Evolutionary conservation across 208 protist genomes (phyloP), one percentile per base, ranked within the genome.

Genomic region (Jaenimonas drosophilae): DNA sequence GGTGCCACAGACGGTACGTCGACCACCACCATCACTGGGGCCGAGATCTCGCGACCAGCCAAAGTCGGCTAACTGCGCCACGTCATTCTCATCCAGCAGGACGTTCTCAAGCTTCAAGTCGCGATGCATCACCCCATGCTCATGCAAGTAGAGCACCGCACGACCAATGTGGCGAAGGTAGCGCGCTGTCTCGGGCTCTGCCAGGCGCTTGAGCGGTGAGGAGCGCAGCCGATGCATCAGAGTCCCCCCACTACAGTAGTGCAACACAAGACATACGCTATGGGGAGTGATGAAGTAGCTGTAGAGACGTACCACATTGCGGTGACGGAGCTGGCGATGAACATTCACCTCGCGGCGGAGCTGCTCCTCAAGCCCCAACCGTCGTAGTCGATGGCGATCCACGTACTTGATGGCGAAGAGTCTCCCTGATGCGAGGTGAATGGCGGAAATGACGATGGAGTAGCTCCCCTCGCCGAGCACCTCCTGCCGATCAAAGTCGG

Each of bases 41-140:
- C 11, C 14, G 31, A 34, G 31, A 20, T 42, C 37, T 2, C 63
- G 42, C 7, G 88, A 94, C 96, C 97, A 99, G 9, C 98, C 98
- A 83, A 99, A 99, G 69, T 99, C 98, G 0, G 94, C 96, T 26
- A 99, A 90, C 57, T 99, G 98, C 17, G 98, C 71, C 14, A 96
- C 70, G 17, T 65, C 82, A 21, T 78, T 50, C 2, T 31, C 49
- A 43, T 79, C 76, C 21, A 96, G 30, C 17, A 96, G 54, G 21
- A 96, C 57, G 43, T 97, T 96, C 59, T 94, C 84, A 17, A 83
- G 57, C 52, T 96, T 96, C 32, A 97, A 34, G 60, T 97, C 91
- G 5, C 89, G 69, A 58, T 97, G 91, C 23, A 73, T 67, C 30
- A 95, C 74, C 14, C 74, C 60, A 26, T 70, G 57, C 0, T 24